Evolutionary conservation across 2,329 filamentous ascomycete genomes (phyloP).

Genomic region (Colletotrichum costaricense): DNA sequence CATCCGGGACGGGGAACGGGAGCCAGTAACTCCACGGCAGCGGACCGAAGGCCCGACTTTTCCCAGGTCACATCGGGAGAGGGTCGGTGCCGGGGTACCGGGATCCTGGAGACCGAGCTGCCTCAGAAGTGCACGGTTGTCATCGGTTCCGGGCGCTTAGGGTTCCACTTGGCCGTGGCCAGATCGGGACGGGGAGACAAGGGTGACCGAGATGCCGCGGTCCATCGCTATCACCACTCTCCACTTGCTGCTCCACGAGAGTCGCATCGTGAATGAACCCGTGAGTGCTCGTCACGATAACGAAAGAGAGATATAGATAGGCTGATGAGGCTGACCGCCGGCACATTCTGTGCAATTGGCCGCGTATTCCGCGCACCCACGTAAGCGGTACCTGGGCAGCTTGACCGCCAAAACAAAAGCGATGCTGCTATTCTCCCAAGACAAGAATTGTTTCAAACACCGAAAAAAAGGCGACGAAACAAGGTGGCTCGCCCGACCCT

Average conservation of each 20-base stretch:
- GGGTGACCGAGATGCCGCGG: background rate
- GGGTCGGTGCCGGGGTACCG: background rate
- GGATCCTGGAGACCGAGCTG: background rate
- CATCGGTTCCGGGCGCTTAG: background rate
- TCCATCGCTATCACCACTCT: background rate
- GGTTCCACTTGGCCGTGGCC: background rate
- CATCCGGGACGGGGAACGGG: conserved; percentile 1
- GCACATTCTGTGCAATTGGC: background rate
- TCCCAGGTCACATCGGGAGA: conserved; percentile 9
- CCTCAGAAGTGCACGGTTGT: conserved; percentile 1
- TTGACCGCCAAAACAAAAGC: background rate
- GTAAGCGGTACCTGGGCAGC: background rate
- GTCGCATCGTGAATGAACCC: background rate
- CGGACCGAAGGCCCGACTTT: conserved; percentile 26
- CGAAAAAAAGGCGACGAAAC: conserved; percentile 28
- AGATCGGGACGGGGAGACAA: background rate
- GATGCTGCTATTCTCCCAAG: conserved; percentile 26
- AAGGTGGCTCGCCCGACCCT: conserved; percentile 20
- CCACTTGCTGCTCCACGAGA: background rate
- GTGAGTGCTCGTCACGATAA: background rate
- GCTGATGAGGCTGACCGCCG: background rate
- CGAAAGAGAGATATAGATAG: conserved; percentile 11
- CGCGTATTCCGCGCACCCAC: conserved; percentile 1
- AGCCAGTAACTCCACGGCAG: background rate
- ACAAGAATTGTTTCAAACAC: conserved; percentile 32